phyloP scores from a whole-genome alignment of 78 protist genomes.

The Acrasis kona region DNA sequence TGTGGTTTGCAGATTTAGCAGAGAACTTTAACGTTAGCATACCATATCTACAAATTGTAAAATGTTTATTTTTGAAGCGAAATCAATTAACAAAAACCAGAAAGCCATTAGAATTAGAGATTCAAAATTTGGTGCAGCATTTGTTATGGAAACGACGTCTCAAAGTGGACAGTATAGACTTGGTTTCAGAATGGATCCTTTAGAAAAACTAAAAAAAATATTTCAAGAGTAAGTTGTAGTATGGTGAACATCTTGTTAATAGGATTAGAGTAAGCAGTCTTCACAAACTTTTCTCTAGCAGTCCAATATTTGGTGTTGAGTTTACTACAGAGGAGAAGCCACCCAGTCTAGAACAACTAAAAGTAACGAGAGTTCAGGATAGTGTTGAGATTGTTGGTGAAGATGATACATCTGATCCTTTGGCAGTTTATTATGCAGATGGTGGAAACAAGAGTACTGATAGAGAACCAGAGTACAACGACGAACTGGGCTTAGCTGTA shows the following conservation, averaged over 20 bases:
- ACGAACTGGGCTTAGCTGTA: conserved; percentile 46
- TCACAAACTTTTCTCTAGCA: background rate
- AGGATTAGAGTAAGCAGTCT: background rate
- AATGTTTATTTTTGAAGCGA: too few relatives aligned
- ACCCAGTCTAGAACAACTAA: background rate
- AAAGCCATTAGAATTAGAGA: conserved; percentile 21
- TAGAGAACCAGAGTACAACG: conserved; percentile 2
- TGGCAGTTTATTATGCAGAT: conserved; percentile 32
- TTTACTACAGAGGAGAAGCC: conserved; percentile 14
- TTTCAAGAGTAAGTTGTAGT: too few relatives aligned
- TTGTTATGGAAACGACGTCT: conserved; percentile 25
- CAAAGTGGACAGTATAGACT: conserved; percentile 37
- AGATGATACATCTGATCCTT: conserved; percentile 17
- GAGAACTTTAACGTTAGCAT: conserved; percentile 74
- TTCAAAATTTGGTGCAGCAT: conserved; percentile 57
- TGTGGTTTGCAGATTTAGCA: conserved; percentile 63
- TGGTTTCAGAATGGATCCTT: conserved; percentile 52
- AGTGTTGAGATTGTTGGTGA: conserved; percentile 29
- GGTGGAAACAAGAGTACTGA: conserved; percentile 1
- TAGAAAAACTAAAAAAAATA: background rate
- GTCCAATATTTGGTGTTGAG: conserved; percentile 45
- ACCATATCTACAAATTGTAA: conserved; percentile 60
- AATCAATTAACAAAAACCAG: too few relatives aligned
- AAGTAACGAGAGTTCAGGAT: conserved; percentile 1
- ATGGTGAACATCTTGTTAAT: too few relatives aligned